Base-by-base conservation (phyloP, 2,329 filamentous ascomycete genomes). In the Lasiodiplodia citricola region DNA sequence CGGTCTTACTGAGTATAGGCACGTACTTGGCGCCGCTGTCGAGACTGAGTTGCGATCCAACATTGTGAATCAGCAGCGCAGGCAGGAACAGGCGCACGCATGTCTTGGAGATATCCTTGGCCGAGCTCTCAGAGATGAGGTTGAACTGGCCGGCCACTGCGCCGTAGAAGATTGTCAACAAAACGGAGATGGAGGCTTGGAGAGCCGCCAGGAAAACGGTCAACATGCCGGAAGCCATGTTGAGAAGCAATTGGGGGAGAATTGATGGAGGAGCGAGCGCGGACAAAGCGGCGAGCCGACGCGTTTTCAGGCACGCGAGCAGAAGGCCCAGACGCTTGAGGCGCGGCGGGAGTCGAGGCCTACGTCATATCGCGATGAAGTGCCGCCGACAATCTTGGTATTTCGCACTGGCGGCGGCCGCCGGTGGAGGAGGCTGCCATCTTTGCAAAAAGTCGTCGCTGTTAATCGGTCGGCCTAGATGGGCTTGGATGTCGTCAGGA, bases 71-170 rank as follows among this genome's bases (percentile, higher is more conserved):
- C 23, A 88, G 76, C 68, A 88, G 73, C 1, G 85, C 84, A 2
- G 86, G 86, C 31, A 88, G 75, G 67, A 87, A 86, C 68, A 88
- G 74, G 71, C 83, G 81, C 28, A 88, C 85, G 67, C 84, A 85
- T 28, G 84, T 73, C 38, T 82, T 83, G 2, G 85, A 86, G 54
- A 88, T 83, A 66, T 87, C 82, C 72, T 85, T 86, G 8, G 86
- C 84, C 3, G 83, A 81, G 35, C 73, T 72, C 37, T 80, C 78
- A 31, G 82, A 83, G 16, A 88, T 76, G 6, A 87, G 78, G 38
- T 82, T 80, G 69, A 83, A 84, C 72, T 86, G 83, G 11, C 84
- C 83, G 4, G 84, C 82, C 13, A 85, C 69, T 16, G 85, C 83
- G 47, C 86, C 86, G 69, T 83, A 86, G 63, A 77, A 76, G 69